These are phyloP conservation scores for Phytophthora melonis DNA, from an alignment of 352 stramenopile genomes.

Conservation along the genomic window DNA sequence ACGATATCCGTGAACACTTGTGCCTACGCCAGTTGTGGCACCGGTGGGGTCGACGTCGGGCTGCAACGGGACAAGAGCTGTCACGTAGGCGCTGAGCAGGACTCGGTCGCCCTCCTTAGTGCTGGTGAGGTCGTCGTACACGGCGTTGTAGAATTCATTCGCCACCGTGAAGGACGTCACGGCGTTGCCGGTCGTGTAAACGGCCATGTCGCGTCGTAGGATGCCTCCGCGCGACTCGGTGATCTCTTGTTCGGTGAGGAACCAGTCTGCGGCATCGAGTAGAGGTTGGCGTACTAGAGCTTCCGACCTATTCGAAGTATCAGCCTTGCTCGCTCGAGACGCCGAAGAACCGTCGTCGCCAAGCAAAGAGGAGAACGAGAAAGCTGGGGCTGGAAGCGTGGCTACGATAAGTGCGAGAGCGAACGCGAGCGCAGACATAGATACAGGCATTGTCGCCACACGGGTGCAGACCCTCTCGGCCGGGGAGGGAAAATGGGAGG, in stretches of 20 bases:
- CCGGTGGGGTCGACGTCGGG: constrained; percentile 36
- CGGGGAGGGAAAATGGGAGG: too few species aligned
- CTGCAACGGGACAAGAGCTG: constrained; percentile 55
- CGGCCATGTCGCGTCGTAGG: constrained; percentile 42
- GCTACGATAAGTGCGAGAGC: too few species aligned
- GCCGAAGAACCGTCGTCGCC: too few species aligned
- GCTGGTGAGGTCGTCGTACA: constrained; percentile 52
- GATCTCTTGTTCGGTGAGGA: constrained; percentile 64
- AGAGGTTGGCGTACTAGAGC: too few species aligned
- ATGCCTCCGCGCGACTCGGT: constrained; percentile 49
- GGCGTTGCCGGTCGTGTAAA: constrained; percentile 48
- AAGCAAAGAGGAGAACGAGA: too few species aligned
- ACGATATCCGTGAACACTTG: constrained; percentile 47
- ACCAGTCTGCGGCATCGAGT: constrained; percentile 58
- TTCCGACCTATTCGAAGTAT: too few species aligned
- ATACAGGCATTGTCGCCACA: too few species aligned
- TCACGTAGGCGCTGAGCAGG: constrained; percentile 55
- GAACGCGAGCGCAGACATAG: too few species aligned
- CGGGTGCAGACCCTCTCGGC: too few species aligned
- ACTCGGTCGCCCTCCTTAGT: constrained; percentile 40
- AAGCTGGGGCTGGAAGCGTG: too few species aligned
- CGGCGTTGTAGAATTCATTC: constrained; percentile 55
- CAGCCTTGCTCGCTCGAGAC: too few species aligned
- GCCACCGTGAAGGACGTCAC: constrained; percentile 54
- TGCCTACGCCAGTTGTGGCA: constrained; percentile 39